Conservation (phyloP, 495 filamentous ascomycete species). For the Usnea hakonensis region DNA sequence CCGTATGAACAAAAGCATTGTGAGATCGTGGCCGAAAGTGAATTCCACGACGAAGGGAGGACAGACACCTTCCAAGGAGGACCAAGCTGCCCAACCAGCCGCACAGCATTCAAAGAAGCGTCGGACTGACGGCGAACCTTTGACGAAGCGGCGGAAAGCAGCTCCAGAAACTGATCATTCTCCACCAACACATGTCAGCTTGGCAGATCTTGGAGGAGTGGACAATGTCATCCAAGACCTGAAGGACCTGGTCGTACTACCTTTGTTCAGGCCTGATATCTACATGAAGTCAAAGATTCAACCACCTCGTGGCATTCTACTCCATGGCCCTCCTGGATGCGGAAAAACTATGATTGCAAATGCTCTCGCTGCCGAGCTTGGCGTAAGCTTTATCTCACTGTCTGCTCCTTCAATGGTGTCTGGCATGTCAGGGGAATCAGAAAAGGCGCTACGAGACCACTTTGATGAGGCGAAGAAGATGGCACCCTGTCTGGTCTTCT, state of each 20-base stretch:
- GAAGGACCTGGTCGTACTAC: constrained; percentile 73
- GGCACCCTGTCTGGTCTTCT: constrained; percentile 87
- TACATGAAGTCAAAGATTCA: constrained; percentile 53
- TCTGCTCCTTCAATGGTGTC: constrained; percentile 84
- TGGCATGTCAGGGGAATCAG: constrained; percentile 93
- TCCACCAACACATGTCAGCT: constrained; percentile 66
- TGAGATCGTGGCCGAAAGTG: constrained; percentile 55
- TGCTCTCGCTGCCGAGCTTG: constrained; percentile 79
- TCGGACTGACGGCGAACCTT: constrained; percentile 60
- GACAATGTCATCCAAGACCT: constrained; percentile 71
- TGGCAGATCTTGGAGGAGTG: constrained; percentile 79
- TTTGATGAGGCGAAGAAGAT: constrained; percentile 82
- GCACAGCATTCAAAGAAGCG: constrained; percentile 37
- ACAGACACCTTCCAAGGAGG: background rate
- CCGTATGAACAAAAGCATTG: constrained; percentile 66
- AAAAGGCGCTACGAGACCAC: constrained; percentile 85
- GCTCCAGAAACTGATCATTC: constrained; percentile 49
- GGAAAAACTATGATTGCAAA: constrained; percentile 93
- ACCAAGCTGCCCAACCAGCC: constrained; percentile 17
- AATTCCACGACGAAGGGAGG: constrained; percentile 30
- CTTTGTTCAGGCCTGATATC: constrained; percentile 65
- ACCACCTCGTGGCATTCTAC: constrained; percentile 76
- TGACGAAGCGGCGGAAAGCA: constrained; percentile 56
- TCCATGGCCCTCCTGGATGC: constrained; percentile 91
- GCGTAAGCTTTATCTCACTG: constrained; percentile 79